Percentiles rank a stretch among this genome's conserved stretches.
Evolutionary conservation across 768 basidiomycete genomes (phyloP).

Genomic region (Suillus bovinus): DNA sequence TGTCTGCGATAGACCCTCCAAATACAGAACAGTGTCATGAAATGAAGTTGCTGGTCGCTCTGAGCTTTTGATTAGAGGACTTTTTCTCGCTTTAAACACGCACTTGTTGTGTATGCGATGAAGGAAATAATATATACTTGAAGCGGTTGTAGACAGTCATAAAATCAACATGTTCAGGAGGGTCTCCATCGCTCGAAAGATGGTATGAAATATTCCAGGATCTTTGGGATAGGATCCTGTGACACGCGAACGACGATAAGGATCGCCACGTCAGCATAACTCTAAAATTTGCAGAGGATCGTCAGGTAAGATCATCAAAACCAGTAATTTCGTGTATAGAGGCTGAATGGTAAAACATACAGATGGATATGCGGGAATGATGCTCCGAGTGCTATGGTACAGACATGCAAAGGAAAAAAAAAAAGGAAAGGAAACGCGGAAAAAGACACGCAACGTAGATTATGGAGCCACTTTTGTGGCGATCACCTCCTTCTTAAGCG

Average conservation of each 20-base stretch:
- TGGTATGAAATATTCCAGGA: neutral
- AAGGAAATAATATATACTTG: neutral
- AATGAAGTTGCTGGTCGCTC: neutral
- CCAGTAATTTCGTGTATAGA: neutral
- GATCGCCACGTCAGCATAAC: neutral
- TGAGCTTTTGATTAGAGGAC: too few species aligned
- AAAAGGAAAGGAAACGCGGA: neutral
- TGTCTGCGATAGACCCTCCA: neutral
- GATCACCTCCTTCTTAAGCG: constrained; percentile 41
- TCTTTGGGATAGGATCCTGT: neutral
- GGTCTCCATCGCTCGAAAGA: neutral
- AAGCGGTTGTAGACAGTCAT: neutral
- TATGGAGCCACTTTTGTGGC: constrained; percentile 22
- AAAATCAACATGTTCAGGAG: neutral
- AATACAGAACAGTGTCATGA: neutral
- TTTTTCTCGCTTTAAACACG: neutral
- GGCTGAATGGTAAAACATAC: constrained; percentile 4
- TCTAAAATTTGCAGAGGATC: neutral
- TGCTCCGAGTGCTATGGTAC: constrained; percentile 3
- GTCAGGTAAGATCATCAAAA: neutral
- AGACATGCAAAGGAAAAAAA: neutral
- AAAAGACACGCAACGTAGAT: constrained; percentile 7
- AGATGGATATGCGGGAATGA: constrained; percentile 2
- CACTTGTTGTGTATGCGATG: too few species aligned
- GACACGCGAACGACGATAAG: neutral